A percentile compares a stretch with the other conserved stretches of the same genome.
Evolutionary conservation across 441 rosid genomes (phyloP).

Genomic region (Syzygium malaccense): DNA sequence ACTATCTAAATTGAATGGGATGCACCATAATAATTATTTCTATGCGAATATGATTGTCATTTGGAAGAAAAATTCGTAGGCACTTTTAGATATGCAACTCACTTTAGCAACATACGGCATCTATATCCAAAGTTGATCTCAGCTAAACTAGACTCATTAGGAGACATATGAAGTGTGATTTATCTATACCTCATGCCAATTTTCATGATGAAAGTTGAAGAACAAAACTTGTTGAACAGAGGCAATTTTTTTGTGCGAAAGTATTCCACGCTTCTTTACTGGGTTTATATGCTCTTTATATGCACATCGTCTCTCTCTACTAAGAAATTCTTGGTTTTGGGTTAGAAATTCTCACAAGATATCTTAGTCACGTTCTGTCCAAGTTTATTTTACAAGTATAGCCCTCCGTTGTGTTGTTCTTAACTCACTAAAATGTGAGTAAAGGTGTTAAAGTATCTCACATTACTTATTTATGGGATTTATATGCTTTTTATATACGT

Average conservation of each 20-base stretch:
- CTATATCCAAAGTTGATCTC: background rate
- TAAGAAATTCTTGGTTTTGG: background rate
- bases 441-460: background rate
- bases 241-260: background rate
- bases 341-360: background rate
- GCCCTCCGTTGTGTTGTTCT: fast-evolving
- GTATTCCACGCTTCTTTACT: background rate
- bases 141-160: background rate
- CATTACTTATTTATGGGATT: fast-evolving
- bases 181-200: background rate
- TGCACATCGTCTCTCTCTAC: background rate
- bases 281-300: background rate
- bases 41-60: background rate
- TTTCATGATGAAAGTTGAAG: background rate
- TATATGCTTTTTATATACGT: background rate
- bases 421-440: background rate
- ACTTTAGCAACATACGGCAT: background rate
- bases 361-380: background rate
- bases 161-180: background rate
- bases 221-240: background rate
- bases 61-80: background rate
- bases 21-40: background rate
- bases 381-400: background rate
- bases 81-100: background rate
- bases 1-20: background rate